Percentiles rank a stretch among this genome's conserved stretches.
Conservation (phyloP, 2,329 filamentous ascomycete species). For the Aspergillus aculeatus region DNA sequence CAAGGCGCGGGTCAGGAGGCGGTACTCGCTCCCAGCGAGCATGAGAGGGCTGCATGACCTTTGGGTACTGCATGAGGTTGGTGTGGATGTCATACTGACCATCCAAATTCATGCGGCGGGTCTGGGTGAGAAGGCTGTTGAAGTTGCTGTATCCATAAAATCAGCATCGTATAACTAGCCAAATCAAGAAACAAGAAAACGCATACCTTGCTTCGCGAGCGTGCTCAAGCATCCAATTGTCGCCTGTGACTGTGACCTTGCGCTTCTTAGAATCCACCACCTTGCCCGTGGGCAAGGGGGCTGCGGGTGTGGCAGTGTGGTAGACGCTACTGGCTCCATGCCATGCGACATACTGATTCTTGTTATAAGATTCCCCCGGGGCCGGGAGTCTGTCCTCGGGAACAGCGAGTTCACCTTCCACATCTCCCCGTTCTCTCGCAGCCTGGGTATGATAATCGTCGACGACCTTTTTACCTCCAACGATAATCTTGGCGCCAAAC, state of each 20-base stretch:
- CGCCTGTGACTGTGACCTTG: slow-evolving; percentile 82
- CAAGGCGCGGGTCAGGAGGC: slow-evolving; percentile 36
- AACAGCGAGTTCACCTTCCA: slow-evolving; percentile 88
- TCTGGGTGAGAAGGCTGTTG: slow-evolving; percentile 70
- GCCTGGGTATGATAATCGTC: slow-evolving; percentile 87
- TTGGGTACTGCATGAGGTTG: slow-evolving; percentile 84
- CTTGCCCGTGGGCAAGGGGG: slow-evolving; percentile 74
- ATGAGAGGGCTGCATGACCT: slow-evolving; percentile 84
- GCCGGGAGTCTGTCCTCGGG: slow-evolving; percentile 77
- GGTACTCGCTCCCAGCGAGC: slow-evolving; percentile 75
- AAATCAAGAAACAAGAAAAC: background rate
- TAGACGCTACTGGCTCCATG: slow-evolving; percentile 96
- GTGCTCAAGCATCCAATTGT: slow-evolving; percentile 97
- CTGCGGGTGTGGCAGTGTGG: slow-evolving; percentile 74
- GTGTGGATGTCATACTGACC: slow-evolving; percentile 94
- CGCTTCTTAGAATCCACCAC: slow-evolving; percentile 74
- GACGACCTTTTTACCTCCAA: slow-evolving; percentile 78
- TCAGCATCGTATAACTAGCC: slow-evolving; percentile 9
- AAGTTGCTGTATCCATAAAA: slow-evolving; percentile 62
- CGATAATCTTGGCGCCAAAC: slow-evolving; percentile 90
- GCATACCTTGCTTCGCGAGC: slow-evolving; percentile 82
- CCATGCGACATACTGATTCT: slow-evolving; percentile 98
- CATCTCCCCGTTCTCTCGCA: slow-evolving; percentile 70
- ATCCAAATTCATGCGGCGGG: slow-evolving; percentile 66
- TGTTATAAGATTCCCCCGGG: slow-evolving; percentile 87